Evolutionary conservation across 208 protist genomes (phyloP).

Genomic region (Leishmania arabica): DNA sequence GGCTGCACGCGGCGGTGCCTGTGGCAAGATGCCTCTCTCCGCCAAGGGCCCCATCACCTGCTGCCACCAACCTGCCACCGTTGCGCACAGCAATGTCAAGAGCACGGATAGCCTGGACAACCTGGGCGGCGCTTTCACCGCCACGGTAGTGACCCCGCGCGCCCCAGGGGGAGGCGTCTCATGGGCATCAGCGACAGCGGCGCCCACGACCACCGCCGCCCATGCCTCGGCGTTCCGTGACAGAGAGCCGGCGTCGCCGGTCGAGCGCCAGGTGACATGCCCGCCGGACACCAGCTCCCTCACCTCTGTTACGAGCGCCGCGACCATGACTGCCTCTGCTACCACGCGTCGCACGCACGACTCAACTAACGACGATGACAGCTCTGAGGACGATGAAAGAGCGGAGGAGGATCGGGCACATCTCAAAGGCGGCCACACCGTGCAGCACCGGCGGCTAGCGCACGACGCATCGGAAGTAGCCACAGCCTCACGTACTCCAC

Average conservation of each 20-base stretch:
- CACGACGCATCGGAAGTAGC: background rate
- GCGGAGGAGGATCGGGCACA: background rate
- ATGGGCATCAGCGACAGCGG: background rate
- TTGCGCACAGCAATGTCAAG: background rate
- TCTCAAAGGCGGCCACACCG: background rate
- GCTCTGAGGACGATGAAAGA: background rate
- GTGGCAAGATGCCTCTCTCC: background rate
- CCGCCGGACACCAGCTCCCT: constrained; percentile 17
- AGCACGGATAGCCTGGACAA: background rate
- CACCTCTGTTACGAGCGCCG: constrained; percentile 13
- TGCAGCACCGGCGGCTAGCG: too few relatives aligned
- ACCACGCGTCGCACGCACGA: background rate
- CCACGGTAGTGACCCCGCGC: background rate
- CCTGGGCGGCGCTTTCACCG: background rate
- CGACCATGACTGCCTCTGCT: background rate
- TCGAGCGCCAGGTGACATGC: constrained; percentile 11
- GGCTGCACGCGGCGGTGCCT: background rate
- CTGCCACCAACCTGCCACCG: background rate
- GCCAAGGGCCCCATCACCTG: background rate
- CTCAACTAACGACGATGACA: background rate
- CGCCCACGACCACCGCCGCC: background rate
- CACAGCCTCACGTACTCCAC: background rate
- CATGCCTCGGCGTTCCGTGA: background rate
- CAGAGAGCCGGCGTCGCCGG: background rate
- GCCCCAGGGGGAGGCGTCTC: too few relatives aligned